Base-by-base conservation (phyloP, 306 rosid species). In the Senna tora region DNA sequence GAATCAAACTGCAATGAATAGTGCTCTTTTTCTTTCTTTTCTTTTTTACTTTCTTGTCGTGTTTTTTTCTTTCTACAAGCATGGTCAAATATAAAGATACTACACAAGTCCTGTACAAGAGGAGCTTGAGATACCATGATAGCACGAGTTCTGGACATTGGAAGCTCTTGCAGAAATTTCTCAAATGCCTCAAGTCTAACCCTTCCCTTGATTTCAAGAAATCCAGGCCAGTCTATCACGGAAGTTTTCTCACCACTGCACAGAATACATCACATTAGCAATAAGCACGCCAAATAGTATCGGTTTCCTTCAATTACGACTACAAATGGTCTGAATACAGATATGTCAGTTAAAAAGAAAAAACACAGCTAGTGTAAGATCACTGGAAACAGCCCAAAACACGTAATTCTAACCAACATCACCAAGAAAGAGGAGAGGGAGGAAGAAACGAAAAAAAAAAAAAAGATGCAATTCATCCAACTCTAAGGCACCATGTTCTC, bases 191-290 rank as follows among this genome's bases (percentile, higher is more conserved):
- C 96, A 4, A 91, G 92, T 69, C 93, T 88, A 47, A 95, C 99
- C 82, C 97, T 91, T 57, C 99, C 99, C 83, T 95, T 95, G 74
- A 95, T 88, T 81, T 95, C 99, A 33, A 95, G 87, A 79, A 78
- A 72, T 36, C 86, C 85, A 56, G 97, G 91, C 99, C 99, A 95
- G 54, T 85, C 97, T 53, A 80, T 89, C 9, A 86, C 83, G 36
- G 87, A 80, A 64, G 89, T 74, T 88, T 80, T 95, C 75, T 91
- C 96, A 7, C 99, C 97, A 42, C 99, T 95, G 84, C 77, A 89
- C 67, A 74, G 69, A 73, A 54, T 55, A 75, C 64, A 69, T 7
- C 38, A 51, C 54, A 86, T 77, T 76, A 77, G 79, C 25, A 71
- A 69, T 50, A 49, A 13, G 10, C 20, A 52, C 46, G 74, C 21